Evolutionary conservation across 2,329 filamentous ascomycete species (phyloP).

Genomic region (Botrytis galanthina): DNA sequence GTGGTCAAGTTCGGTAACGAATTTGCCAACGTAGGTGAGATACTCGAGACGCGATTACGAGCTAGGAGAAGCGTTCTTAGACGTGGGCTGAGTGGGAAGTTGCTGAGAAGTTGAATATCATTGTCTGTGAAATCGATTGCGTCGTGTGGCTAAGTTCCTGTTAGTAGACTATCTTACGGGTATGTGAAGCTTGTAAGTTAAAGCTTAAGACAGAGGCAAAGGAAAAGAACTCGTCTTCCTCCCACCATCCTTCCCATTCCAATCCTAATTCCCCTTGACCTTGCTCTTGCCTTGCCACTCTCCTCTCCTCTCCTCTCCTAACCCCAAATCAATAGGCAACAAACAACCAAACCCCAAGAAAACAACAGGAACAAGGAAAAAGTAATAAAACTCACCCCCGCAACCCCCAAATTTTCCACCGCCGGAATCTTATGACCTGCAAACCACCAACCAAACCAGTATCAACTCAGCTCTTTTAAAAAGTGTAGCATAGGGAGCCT

Average conservation of each 20-base stretch:
- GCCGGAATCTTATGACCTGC: conserved; percentile 96
- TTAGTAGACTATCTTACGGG: not conserved
- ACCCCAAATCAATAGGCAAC: not conserved
- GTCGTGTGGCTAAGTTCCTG: conserved; percentile 74
- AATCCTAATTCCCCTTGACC: not conserved
- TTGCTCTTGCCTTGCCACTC: conserved; percentile 11
- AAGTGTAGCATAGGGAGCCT: conserved; percentile 71
- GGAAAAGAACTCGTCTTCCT: not conserved
- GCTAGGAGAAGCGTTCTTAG: conserved; percentile 85
- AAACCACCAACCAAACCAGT: conserved; percentile 50
- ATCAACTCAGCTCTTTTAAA: conserved; percentile 79
- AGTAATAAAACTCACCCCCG: conserved; percentile 63
- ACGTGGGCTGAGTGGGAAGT: conserved; percentile 89
- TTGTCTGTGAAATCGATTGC: conserved; percentile 98
- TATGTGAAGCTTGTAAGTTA: not conserved
- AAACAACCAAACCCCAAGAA: not conserved
- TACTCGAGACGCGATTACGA: conserved; percentile 79
- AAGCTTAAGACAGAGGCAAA: not conserved
- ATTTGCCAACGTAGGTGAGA: conserved; percentile 72
- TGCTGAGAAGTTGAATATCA: conserved; percentile 83
- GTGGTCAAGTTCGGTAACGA: conserved; percentile 80
- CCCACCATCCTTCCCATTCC: not conserved
- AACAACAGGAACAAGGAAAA: conserved; percentile 14
- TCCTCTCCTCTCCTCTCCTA: not conserved
- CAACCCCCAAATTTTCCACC: conserved; percentile 96